These are phyloP conservation scores for Backusella circina DNA, from an alignment of 192 early-diverging fungal genomes.

Conservation along the genomic window DNA sequence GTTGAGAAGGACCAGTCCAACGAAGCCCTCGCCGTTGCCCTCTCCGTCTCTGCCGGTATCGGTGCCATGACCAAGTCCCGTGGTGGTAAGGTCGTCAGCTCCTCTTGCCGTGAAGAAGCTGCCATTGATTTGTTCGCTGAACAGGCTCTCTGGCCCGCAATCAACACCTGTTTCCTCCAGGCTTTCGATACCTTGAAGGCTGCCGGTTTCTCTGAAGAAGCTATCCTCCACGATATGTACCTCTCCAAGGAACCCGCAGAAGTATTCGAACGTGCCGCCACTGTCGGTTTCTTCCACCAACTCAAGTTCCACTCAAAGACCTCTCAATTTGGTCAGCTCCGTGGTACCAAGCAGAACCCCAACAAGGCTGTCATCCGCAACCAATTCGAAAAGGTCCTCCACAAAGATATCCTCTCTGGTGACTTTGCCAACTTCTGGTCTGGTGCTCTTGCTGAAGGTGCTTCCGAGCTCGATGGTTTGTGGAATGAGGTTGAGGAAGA, in stretches of 20 bases:
- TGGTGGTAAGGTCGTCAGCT: conserved; percentile 10
- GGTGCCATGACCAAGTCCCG: conserved; percentile 10
- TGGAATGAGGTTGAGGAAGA: conserved; percentile 11
- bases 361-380: not conserved
- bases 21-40: not conserved
- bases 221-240: conserved; percentile 19
- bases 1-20: conserved; percentile 4
- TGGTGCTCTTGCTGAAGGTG: conserved; percentile 10
- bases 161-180: conserved; percentile 17
- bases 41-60: conserved; percentile 3
- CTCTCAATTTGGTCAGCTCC: conserved; percentile 18
- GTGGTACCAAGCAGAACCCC: conserved; percentile 16
- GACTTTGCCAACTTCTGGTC: conserved; percentile 17
- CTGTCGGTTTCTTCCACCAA: conserved; percentile 17
- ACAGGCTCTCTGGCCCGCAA: conserved; percentile 19
- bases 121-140: conserved; percentile 17
- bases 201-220: conserved; percentile 18
- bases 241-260: conserved; percentile 16
- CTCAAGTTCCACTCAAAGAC: conserved; percentile 23
- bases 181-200: conserved; percentile 15
- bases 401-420: conserved; percentile 20
- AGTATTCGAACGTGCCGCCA: conserved; percentile 16
- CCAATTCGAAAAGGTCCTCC: conserved; percentile 16
- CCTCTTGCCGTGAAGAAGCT: conserved; percentile 16
- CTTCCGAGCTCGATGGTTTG: conserved; percentile 8